Evolutionary conservation across 2,329 filamentous ascomycete species (phyloP), one percentile per base, ranked within the genome.

Genomic region (Penicillium corylophilum): DNA sequence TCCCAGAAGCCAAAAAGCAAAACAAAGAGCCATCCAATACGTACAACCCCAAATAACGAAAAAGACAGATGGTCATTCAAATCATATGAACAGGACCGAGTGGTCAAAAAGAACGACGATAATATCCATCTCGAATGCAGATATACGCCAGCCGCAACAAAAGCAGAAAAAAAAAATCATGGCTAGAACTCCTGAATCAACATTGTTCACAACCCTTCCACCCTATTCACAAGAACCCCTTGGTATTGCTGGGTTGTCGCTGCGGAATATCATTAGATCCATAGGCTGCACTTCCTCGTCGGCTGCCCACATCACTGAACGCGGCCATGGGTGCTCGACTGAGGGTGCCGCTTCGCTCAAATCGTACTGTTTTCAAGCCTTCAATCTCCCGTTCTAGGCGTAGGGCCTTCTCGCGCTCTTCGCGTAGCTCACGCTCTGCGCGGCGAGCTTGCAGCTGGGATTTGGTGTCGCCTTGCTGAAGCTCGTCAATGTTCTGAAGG

Each of bases 361-460:
- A 77, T 29, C 88, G 79, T 24, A 92, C 74, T 15, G 77, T 78
- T 69, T 93, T 95, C 83, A 87, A 89, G 2, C 84, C 85, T 61
- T 95, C 91, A 8, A 96, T 73, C 72, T 97, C 93, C 43, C 91
- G 84, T 74, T 96, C 92, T n/a, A 97, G 77, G 28, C 87, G 81
- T 24, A 92, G 75, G 1, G 79, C 81, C 73, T 88, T 93, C 73
- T 97, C 94, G 56, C 82, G 84, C 73, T 96, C 93, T 71, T 96
- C 90, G 6, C 90, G 83, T 15, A 96, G 80, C 65, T 97, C 93
- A 39, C 93, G 85, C 71, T 99, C 93, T 15, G 90, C 90, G 39
- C 93, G 86, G 50, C 93, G 88, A 23, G 89, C 87, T 23, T 86
- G 81, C 38, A 97, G 81, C 70, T 96, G 90, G 42, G 86, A 87